These are phyloP conservation scores for Malassezia nana DNA, from an alignment of 1,284 basidiomycete genomes.

Conservation along the genomic window DNA sequence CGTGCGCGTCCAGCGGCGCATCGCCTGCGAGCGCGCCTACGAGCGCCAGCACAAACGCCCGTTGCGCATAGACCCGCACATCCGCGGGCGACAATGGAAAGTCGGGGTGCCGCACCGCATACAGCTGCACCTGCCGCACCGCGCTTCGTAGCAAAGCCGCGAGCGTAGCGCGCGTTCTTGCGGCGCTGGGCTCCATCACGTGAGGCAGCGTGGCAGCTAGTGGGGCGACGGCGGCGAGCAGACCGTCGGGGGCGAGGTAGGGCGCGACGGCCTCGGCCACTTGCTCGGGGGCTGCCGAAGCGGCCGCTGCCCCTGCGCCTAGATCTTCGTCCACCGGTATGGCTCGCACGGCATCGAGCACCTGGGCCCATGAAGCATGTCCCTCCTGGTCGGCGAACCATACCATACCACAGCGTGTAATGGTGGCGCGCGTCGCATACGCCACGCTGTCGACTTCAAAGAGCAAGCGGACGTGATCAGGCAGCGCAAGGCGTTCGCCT, in stretches of 20 bases:
- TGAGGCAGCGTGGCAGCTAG: slow-evolving; percentile 77
- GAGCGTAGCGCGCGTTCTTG: slow-evolving; percentile 82
- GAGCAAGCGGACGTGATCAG: slow-evolving; percentile 95
- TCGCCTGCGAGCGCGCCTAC: slow-evolving; percentile 99
- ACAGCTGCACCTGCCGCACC: slow-evolving; percentile 81
- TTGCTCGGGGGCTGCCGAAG: slow-evolving; percentile 50
- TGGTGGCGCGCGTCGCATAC: slow-evolving; percentile 94
- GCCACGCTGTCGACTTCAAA: slow-evolving; percentile 97
- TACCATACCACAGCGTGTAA: slow-evolving; percentile 99
- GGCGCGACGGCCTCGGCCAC: slow-evolving; percentile 54
- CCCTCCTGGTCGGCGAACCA: slow-evolving; percentile 96
- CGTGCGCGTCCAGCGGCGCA: slow-evolving; percentile 75
- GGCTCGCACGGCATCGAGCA: slow-evolving; percentile 66
- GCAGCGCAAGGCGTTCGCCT: slow-evolving; percentile 92
- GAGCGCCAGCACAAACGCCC: slow-evolving; percentile 79
- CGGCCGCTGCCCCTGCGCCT: slow-evolving; percentile 58
- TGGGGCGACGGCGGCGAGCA: slow-evolving; percentile 68
- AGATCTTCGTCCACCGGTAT: slow-evolving; percentile 81
- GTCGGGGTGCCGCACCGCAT: slow-evolving; percentile 86
- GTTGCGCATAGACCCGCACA: slow-evolving; percentile 78
- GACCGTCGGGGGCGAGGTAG: slow-evolving; percentile 60
- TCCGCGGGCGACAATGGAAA: slow-evolving; percentile 78
- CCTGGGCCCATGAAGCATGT: slow-evolving; percentile 83
- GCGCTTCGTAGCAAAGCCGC: slow-evolving; percentile 97
- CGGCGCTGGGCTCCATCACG: slow-evolving; percentile 95